Percentiles rank a stretch among this genome's conserved stretches.
These are phyloP conservation scores for Isoetes taiwanensis DNA, from an alignment of 75 land plant species.

Conservation along the genomic window DNA sequence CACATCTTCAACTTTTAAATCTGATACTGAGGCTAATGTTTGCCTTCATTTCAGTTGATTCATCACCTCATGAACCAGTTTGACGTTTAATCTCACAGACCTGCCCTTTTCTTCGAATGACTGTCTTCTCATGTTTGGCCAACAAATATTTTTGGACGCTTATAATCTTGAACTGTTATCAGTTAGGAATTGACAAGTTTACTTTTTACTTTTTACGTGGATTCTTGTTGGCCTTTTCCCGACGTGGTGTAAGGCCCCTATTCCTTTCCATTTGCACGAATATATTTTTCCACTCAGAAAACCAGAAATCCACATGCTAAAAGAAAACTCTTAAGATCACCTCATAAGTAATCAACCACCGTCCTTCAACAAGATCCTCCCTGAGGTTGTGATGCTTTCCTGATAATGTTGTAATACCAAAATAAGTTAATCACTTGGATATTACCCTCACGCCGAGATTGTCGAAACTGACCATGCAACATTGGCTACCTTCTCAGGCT, in stretches of 20 bases:
- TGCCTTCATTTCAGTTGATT: background rate
- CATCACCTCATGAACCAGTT: background rate
- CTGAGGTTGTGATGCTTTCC: background rate
- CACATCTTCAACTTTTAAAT: too few relatives aligned
- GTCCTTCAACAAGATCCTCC: background rate
- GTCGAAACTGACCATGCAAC: background rate
- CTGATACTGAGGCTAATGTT: background rate
- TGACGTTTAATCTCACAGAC: background rate
- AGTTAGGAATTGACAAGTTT: background rate
- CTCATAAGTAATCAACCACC: background rate
- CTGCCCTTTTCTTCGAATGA: background rate
- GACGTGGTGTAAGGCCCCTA: background rate
- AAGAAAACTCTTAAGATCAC: background rate
- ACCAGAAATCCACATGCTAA: background rate
- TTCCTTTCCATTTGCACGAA: constrained; percentile 1
- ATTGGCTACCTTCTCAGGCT: background rate
- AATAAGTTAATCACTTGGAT: too few relatives aligned
- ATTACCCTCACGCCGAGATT: background rate
- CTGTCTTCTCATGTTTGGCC: background rate
- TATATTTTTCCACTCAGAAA: background rate
- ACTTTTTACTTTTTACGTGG: constrained; percentile 3
- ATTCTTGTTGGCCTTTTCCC: constrained; percentile 1
- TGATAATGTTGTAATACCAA: background rate
- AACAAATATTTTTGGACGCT: background rate
- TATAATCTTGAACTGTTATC: background rate